Evolutionary conservation across 1,284 basidiomycete species (phyloP).

Genomic region (Apiotrichum mycotoxinovorans): DNA sequence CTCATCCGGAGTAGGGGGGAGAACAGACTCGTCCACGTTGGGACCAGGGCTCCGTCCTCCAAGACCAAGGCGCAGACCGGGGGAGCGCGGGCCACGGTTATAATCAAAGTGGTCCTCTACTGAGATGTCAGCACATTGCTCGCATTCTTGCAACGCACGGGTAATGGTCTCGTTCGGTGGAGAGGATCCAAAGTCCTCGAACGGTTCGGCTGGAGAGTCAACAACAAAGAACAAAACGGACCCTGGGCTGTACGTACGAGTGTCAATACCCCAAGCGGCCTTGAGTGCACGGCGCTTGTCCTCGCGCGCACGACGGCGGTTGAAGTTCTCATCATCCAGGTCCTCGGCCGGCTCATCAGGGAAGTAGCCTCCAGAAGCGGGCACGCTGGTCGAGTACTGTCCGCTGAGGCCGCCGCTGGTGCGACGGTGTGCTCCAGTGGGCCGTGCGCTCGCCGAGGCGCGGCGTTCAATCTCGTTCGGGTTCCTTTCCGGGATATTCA

Average conservation of each 20-base stretch:
- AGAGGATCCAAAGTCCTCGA: constrained; percentile 48
- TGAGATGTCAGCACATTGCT: constrained; percentile 3
- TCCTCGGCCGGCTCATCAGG: constrained; percentile 26
- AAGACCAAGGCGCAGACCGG: constrained; percentile 26
- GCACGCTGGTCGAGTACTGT: constrained; percentile 48
- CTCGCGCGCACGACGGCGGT: constrained; percentile 43
- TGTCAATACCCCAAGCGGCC: constrained; percentile 50
- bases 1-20: constrained; percentile 12
- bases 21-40: background rate
- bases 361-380: constrained; percentile 46
- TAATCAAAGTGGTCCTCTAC: constrained; percentile 24
- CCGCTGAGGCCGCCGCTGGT: constrained; percentile 42
- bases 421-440: constrained; percentile 19
- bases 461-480: constrained; percentile 2
- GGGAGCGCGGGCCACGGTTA: constrained; percentile 28
- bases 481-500: background rate
- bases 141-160: constrained; percentile 21
- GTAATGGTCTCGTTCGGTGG: constrained; percentile 36
- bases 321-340: constrained; percentile 29
- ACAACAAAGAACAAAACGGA: background rate
- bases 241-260: constrained; percentile 33
- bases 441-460: constrained; percentile 3
- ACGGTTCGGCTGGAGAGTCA: constrained; percentile 46
- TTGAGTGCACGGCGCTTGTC: constrained; percentile 46
- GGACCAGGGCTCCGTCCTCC: background rate